These are phyloP conservation scores for Lasiodiplodia gonubiensis DNA, from an alignment of 2,329 filamentous ascomycete genomes.

Conservation along the genomic window DNA sequence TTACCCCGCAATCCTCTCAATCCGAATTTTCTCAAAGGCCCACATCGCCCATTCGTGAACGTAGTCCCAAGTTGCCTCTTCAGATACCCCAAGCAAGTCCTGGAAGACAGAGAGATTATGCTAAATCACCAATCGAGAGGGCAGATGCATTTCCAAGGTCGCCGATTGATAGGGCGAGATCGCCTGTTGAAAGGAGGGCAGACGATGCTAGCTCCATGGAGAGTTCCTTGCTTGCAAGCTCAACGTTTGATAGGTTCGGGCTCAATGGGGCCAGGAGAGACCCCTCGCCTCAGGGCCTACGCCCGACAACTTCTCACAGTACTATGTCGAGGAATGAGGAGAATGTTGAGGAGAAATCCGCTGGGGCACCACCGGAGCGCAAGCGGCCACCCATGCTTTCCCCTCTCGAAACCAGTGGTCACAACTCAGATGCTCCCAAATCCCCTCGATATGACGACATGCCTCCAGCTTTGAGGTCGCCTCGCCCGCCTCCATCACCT, in stretches of 20 bases:
- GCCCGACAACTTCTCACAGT: conserved; percentile 45
- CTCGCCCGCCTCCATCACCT: conserved; percentile 18
- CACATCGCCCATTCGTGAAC: conserved; percentile 29
- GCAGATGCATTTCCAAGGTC: conserved; percentile 19
- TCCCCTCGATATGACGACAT: conserved; percentile 24
- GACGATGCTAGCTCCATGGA: conserved; percentile 31
- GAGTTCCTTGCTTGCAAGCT: conserved; percentile 32
- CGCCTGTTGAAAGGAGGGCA: conserved; percentile 7
- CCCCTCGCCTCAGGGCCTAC: conserved; percentile 41
- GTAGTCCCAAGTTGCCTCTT: conserved; percentile 32
- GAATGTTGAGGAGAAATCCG: conserved; percentile 34
- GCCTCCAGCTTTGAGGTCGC: conserved; percentile 25
- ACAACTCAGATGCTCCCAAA: conserved; percentile 9
- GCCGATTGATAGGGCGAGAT: conserved; percentile 19
- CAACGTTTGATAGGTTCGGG: conserved; percentile 22
- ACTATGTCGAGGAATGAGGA: conserved; percentile 42
- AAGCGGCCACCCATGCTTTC: conserved; percentile 70
- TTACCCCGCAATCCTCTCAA: conserved; percentile 49
- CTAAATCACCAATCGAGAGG: conserved; percentile 24
- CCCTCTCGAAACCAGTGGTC: conserved; percentile 35
- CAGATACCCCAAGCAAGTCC: conserved; percentile 30
- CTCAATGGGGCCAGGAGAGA: conserved; percentile 34
- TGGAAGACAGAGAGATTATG: conserved; percentile 20
- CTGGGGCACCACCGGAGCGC: conserved; percentile 59
- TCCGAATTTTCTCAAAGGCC: conserved; percentile 41